A percentile compares a stretch with the other conserved stretches of the same genome.
These are phyloP conservation scores for Candida albicans DNA, from an alignment of 1,139 yeast species.

Conservation along the genomic window DNA sequence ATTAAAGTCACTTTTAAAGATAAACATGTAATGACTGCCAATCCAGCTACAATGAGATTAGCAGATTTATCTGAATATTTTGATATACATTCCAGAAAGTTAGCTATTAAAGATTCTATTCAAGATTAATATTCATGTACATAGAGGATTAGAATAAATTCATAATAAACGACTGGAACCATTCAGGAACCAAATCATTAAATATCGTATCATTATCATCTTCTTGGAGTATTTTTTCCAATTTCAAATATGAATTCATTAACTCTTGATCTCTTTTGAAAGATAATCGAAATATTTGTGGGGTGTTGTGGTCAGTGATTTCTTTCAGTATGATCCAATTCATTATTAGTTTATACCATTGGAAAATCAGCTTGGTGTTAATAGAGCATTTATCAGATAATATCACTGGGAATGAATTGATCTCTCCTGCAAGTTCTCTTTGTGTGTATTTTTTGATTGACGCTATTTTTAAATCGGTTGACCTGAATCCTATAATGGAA, in stretches of 20 bases:
- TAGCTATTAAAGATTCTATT: constrained; percentile 67
- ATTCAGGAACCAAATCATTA: constrained; percentile 17
- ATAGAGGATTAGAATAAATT: neutral
- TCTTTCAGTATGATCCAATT: constrained; percentile 13
- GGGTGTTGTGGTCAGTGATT: constrained; percentile 3
- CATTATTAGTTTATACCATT: constrained; percentile 21
- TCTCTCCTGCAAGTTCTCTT: constrained; percentile 16
- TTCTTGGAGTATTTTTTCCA: constrained; percentile 4
- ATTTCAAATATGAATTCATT: constrained; percentile 10
- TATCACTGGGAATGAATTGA: constrained; percentile 17
- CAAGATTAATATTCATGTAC: constrained; percentile 15
- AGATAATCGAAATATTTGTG: constrained; percentile 9
- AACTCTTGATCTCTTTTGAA: constrained; percentile 11
- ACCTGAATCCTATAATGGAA: constrained; percentile 23
- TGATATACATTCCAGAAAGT: constrained; percentile 69
- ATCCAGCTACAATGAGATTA: constrained; percentile 57
- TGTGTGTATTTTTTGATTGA: constrained; percentile 20
- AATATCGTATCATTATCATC: constrained; percentile 15
- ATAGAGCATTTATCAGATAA: constrained; percentile 15
- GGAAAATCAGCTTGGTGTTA: constrained; percentile 16
- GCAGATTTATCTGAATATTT: constrained; percentile 57
- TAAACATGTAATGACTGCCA: constrained; percentile 66
- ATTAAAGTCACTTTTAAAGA: constrained; percentile 82
- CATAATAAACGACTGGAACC: constrained; percentile 19
- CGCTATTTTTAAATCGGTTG: constrained; percentile 18